Percentiles rank a stretch among this genome's conserved stretches.
These are phyloP conservation scores for Monilinia aucupariae DNA, from an alignment of 2,329 filamentous ascomycete genomes.

Conservation along the genomic window DNA sequence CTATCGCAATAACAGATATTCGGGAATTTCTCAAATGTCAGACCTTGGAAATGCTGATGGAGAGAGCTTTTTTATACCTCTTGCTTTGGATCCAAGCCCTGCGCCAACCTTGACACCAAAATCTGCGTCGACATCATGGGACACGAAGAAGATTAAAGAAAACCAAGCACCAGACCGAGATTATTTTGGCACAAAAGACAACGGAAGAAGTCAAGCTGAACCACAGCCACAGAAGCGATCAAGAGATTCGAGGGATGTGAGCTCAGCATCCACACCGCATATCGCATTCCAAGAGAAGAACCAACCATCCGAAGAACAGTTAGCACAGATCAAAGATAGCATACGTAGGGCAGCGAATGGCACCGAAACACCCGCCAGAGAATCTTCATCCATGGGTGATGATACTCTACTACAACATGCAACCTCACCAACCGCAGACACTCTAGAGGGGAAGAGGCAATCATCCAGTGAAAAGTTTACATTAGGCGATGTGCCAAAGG, in stretches of 20 bases:
- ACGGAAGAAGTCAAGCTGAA: conserved; percentile 38
- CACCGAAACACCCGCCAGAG: conserved; percentile 22
- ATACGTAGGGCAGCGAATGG: conserved; percentile 38
- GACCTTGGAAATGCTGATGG: conserved; percentile 39
- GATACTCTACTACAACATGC: conserved; percentile 32
- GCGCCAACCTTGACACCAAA: conserved; percentile 48
- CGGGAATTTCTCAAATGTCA: conserved; percentile 54
- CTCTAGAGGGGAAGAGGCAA: conserved; percentile 36
- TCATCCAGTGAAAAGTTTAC: conserved; percentile 58
- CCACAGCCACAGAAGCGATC: conserved; percentile 19
- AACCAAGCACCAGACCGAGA: conserved; percentile 43
- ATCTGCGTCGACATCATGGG: conserved; percentile 45
- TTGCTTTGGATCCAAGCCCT: conserved; percentile 67
- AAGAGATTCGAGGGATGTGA: conserved; percentile 39
- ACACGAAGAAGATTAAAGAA: conserved; percentile 38
- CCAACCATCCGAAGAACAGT: conserved; percentile 56
- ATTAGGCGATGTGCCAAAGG: conserved; percentile 73
- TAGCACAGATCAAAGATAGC: conserved; percentile 45
- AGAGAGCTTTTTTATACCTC: conserved; percentile 66
- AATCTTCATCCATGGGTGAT: conserved; percentile 26
- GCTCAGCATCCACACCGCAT: conserved; percentile 63
- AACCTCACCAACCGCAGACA: conserved; percentile 24
- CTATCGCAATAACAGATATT: conserved; percentile 74
- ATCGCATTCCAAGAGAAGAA: conserved; percentile 87
- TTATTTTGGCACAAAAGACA: conserved; percentile 51